A percentile compares a stretch with the other conserved stretches of the same genome.
phyloP scores from a whole-genome alignment of 2,329 filamentous ascomycete genomes.

The Graphilbum sp. region DNA sequence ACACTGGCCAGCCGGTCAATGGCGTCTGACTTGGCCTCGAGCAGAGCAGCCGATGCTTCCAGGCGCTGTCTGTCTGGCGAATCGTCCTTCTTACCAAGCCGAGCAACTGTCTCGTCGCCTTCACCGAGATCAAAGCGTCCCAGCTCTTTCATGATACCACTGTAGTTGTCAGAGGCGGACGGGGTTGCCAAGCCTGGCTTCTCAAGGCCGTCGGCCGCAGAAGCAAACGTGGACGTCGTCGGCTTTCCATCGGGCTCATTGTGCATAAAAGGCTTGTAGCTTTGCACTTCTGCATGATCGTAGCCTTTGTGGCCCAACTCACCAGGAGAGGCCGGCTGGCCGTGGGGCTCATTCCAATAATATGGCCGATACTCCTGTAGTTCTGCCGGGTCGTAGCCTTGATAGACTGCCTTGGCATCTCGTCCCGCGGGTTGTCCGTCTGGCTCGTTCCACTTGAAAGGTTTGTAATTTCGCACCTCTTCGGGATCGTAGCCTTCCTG shows the following conservation, averaged over 20 bases:
- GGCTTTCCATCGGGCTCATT: conserved; percentile 16
- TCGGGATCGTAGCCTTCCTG: conserved; percentile 5
- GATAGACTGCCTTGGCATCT: conserved; percentile 10
- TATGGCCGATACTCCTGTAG: conserved; percentile 10
- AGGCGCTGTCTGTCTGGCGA: conserved; percentile 12
- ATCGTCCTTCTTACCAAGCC: conserved; percentile 1
- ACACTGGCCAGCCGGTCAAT: conserved; percentile 14
- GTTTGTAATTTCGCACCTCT: conserved; percentile 12
- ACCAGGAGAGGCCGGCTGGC: conserved; percentile 1
- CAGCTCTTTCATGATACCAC: conserved; percentile 3
- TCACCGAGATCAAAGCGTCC: not conserved
- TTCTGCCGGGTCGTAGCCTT: conserved; percentile 11
- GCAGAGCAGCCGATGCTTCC: conserved; percentile 14
- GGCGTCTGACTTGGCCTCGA: conserved; percentile 15
- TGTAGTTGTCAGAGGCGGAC: too few relatives aligned
- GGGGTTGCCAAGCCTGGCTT: too few relatives aligned
- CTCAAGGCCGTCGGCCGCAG: too few relatives aligned
- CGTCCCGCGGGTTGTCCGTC: conserved; percentile 9
- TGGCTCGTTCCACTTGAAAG: conserved; percentile 19
- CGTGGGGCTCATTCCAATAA: conserved; percentile 9
- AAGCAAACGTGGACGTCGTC: conserved; percentile 7
- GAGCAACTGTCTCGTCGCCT: not conserved
- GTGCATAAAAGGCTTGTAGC: conserved; percentile 19
- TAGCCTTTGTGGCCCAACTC: conserved; percentile 15
- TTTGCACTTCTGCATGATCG: conserved; percentile 19